Evolutionary conservation across 2,329 filamentous ascomycete genomes (phyloP), one percentile per base, ranked within the genome.

Genomic region (Biscogniauxia marginata): DNA sequence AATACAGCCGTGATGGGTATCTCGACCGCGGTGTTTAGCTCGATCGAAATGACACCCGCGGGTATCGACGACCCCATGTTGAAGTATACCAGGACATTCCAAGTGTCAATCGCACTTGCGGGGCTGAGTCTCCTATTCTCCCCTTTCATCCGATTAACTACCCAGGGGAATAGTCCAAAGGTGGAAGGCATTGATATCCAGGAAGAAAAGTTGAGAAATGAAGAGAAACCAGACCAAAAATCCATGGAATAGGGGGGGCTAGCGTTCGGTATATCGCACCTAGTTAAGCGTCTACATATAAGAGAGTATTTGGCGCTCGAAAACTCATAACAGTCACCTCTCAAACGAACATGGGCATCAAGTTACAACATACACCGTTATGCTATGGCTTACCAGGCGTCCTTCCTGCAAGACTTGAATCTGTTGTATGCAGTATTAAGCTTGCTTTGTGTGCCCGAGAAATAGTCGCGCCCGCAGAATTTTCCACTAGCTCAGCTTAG

Each of bases 1-100:
- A 78, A 78, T 50, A 85, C 85, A 0, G 72, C 87, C 1, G 82
- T 84, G 3, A 78, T 87, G 53, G 84, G 84, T 1, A 78, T 88
- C 49, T 79, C 83, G 3, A 88, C 85, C 0, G 84, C 85, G 0
- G 75, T 86, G 7, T 86, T 81, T 63, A 80, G 79, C 60, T 78
- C 78, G 0, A 75, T 80, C 50, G 76, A 79, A 30, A 61, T 59
- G 18, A 68, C 66, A 2, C 46, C 66, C 3, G 63, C 62, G 24
- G 64, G 66, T 53, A 68, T 72, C 8, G 68, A 69, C 13, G 74
- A 82, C 52, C 65, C 68, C 0, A 76, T 77, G 46, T 71, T 79
- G 54, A 78, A 82, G 7, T 85, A 79, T 61, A 75, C 77, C 3
- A 76, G 77, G 7, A 76, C 76, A 0, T 84, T 83, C 59, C 79